Percentiles rank a stretch among this genome's conserved stretches.
Evolutionary conservation across 305 asterid species (phyloP).

Genomic region (Fraxinus floribunda): DNA sequence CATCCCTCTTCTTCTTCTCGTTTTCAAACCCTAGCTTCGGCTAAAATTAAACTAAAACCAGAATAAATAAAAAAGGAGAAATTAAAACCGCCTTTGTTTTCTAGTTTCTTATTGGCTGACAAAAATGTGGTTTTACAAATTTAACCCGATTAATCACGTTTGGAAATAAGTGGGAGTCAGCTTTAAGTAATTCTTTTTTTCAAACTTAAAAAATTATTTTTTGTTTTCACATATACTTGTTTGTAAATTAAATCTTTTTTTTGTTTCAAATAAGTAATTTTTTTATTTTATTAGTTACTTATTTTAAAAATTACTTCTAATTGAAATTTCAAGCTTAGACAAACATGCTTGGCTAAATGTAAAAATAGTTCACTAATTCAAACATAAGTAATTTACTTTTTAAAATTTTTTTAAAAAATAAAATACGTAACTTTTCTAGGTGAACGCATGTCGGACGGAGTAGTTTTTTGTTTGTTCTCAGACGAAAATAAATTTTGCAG

Average conservation of each 20-base stretch:
- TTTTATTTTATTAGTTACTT: no score
- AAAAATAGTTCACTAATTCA: background rate
- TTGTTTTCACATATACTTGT: background rate
- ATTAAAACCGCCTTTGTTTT: constrained; percentile 3
- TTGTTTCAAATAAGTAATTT: background rate
- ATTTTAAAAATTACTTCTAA: background rate
- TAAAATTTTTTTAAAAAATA: no score
- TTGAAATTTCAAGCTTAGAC: background rate
- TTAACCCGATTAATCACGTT: background rate
- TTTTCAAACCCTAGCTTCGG: constrained; percentile 20
- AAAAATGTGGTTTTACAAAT: background rate
- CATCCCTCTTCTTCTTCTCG: background rate
- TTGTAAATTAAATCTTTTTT: background rate
- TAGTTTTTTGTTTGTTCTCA: background rate
- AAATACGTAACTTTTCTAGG: background rate
- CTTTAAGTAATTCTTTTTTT: background rate
- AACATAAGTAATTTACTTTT: background rate
- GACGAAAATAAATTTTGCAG: no score
- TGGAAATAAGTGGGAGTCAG: background rate
- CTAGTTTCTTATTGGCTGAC: background rate
- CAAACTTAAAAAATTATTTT: background rate
- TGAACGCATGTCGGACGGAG: background rate
- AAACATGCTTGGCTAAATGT: background rate
- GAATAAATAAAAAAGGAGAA: background rate
- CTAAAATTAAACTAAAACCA: background rate